Conservation (phyloP, 768 basidiomycete species). For the Boletus speciosus region DNA sequence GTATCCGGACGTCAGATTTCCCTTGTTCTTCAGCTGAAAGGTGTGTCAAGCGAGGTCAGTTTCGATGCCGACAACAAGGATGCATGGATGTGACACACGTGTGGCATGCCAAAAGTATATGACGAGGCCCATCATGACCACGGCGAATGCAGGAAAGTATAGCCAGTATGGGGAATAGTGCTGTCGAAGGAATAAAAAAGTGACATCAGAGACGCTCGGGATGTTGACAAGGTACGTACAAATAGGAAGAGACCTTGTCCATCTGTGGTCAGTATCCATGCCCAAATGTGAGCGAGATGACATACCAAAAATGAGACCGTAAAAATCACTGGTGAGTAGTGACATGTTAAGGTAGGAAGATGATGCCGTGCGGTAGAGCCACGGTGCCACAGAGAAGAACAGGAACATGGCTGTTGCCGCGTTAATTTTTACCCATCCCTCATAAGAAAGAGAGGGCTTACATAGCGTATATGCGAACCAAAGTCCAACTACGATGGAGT, state of each 20-base stretch:
- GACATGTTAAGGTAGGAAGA: constrained; percentile 84
- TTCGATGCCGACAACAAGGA: too few species aligned
- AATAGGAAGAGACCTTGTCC: constrained; percentile 48
- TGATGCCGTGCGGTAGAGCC: constrained; percentile 80
- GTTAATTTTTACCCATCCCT: background rate
- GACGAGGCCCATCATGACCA: constrained; percentile 69
- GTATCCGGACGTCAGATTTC: constrained; percentile 29
- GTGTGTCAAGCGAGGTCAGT: background rate
- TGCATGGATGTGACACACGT: constrained; percentile 48
- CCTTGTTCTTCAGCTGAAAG: constrained; percentile 72
- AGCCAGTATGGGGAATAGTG: constrained; percentile 85
- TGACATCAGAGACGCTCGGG: background rate
- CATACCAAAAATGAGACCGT: constrained; percentile 70
- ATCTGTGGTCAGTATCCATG: background rate
- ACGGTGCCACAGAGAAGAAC: constrained; percentile 77
- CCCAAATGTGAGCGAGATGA: background rate
- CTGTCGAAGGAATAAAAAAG: constrained; percentile 34
- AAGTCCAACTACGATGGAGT: constrained; percentile 42
- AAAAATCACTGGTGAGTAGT: constrained; percentile 85
- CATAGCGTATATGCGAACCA: constrained; percentile 43
- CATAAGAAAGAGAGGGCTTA: constrained; percentile 3
- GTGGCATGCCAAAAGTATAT: constrained; percentile 84
- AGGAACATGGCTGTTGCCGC: constrained; percentile 60
- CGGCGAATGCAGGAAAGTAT: constrained; percentile 75
- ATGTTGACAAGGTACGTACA: constrained; percentile 30